Conservation (phyloP, 2,329 filamentous ascomycete genomes). For the Fusarium compactum region DNA sequence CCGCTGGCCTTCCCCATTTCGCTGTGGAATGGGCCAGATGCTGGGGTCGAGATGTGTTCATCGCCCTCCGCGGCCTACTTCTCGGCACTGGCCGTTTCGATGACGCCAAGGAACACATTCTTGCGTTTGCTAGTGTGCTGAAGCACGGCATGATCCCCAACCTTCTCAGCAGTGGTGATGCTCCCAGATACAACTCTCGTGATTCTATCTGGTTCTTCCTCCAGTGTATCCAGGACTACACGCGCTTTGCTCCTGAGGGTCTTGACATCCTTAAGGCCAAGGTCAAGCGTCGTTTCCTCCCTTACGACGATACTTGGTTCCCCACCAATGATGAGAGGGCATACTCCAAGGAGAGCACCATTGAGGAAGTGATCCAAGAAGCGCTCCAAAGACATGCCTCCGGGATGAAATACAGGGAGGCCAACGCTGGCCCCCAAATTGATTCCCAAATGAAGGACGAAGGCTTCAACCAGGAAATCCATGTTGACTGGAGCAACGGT, state of each 20-base stretch:
- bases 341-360: constrained; percentile 84
- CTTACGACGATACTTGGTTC: constrained; percentile 97
- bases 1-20: constrained; percentile 94
- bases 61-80: constrained; percentile 91
- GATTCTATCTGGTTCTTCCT: constrained; percentile 99
- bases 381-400: constrained; percentile 90
- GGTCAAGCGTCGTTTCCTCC: constrained; percentile 86
- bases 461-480: constrained; percentile 92
- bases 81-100: constrained; percentile 88
- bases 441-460: constrained; percentile 94
- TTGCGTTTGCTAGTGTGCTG: constrained; percentile 93
- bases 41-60: constrained; percentile 98
- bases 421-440: constrained; percentile 88
- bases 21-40: constrained; percentile 93
- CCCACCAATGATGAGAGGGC: constrained; percentile 82
- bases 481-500: constrained; percentile 90
- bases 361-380: constrained; percentile 93
- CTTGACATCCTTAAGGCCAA: constrained; percentile 78
- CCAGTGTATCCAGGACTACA: constrained; percentile 95
- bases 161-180: constrained; percentile 84
- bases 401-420: constrained; percentile 92
- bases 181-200: constrained; percentile 92
- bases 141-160: constrained; percentile 99
- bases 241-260: constrained; percentile 82
- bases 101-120: constrained; percentile 93